Conservation (phyloP, 306 rosid species). For the Boehmeria nivea region DNA sequence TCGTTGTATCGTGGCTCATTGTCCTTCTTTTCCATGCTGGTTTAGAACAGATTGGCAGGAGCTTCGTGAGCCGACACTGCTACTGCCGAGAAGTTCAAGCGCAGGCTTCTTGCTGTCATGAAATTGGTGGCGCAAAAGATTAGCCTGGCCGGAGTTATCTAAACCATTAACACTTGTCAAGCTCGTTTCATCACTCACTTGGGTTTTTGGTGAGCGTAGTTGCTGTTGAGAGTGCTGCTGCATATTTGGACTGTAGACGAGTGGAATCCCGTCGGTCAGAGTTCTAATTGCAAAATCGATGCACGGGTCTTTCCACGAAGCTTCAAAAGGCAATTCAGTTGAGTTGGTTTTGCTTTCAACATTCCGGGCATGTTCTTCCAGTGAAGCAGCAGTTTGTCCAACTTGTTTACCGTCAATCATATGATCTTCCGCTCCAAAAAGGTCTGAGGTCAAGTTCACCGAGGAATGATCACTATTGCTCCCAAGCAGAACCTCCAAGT, state of each 20-base stretch:
- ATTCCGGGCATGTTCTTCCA: conserved; percentile 14
- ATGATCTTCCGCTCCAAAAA: no score
- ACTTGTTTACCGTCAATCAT: conserved; percentile 8
- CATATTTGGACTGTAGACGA: conserved; percentile 38
- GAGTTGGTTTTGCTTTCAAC: conserved; percentile 18
- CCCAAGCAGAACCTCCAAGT: conserved; percentile 21
- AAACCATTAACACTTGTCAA: conserved; percentile 19
- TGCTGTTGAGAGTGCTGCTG: conserved; percentile 46
- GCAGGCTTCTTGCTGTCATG: conserved; percentile 24
- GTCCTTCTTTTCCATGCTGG: conserved; percentile 30
- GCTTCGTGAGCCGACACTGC: conserved; percentile 27
- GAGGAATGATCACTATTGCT: no score
- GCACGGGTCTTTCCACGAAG: conserved; percentile 68
- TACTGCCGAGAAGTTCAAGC: conserved; percentile 26
- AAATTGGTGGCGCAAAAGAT: conserved; percentile 24
- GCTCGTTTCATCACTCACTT: no score
- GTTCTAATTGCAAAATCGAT: conserved; percentile 76
- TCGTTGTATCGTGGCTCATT: conserved; percentile 32
- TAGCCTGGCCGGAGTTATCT: conserved; percentile 23
- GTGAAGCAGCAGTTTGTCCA: conserved; percentile 10
- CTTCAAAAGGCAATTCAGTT: conserved; percentile 27
- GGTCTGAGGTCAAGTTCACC: no score
- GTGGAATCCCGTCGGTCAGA: conserved; percentile 55
- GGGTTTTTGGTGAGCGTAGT: no score
- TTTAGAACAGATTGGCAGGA: conserved; percentile 31